A percentile compares a stretch with the other conserved stretches of the same genome.
Evolutionary conservation across 306 rosid genomes (phyloP).

Genomic region (Quercus suber): DNA sequence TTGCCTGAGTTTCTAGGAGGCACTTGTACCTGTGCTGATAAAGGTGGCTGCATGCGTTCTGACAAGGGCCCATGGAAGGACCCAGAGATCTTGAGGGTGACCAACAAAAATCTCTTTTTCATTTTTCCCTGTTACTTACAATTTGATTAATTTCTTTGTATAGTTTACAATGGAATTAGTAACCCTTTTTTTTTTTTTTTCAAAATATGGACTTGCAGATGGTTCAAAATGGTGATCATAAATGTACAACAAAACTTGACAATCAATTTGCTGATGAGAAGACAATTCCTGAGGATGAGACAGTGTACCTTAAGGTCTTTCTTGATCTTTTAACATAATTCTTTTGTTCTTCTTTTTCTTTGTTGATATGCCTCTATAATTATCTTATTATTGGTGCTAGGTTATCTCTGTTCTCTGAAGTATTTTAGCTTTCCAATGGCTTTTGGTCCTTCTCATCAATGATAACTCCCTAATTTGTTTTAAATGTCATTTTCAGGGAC

Average conservation of each 20-base stretch:
- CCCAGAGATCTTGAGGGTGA: constrained; percentile 52
- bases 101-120: background rate
- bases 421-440: background rate
- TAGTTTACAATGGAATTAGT: background rate
- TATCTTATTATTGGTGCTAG: background rate
- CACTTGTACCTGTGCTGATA: constrained; percentile 71
- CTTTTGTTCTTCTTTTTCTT: background rate
- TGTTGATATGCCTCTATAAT: constrained; percentile 8
- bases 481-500: constrained; percentile 26
- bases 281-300: constrained; percentile 41
- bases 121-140: background rate
- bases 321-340: constrained; percentile 16
- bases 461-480: constrained; percentile 13
- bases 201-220: constrained; percentile 48
- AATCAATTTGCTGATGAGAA: constrained; percentile 32
- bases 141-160: background rate
- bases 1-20: constrained; percentile 91
- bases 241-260: constrained; percentile 43
- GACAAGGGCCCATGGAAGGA: constrained; percentile 98
- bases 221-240: constrained; percentile 77
- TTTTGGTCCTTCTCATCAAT: constrained; percentile 8
- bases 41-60: constrained; percentile 89
- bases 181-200: constrained; percentile 3
- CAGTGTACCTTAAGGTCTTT: constrained; percentile 27
- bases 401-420: constrained; percentile 3